Percentiles rank a stretch among this genome's conserved stretches.
phyloP scores from a whole-genome alignment of 202 grass and related monocot genomes.

The Zizania palustris region DNA sequence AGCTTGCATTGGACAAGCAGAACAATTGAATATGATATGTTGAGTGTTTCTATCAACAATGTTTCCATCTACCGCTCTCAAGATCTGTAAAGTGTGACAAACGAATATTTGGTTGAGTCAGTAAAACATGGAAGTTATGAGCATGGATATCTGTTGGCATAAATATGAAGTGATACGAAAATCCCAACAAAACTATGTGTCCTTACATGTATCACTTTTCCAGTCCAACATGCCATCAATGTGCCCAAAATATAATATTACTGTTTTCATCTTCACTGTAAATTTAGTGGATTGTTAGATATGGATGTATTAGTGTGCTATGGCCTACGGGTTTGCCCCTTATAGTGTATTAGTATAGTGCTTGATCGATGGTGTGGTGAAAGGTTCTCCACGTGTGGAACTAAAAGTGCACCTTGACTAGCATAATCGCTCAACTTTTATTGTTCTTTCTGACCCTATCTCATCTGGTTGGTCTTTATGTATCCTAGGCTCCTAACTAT shows the following conservation, averaged over 20 bases:
- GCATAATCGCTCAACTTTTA: not conserved
- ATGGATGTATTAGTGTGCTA: not conserved
- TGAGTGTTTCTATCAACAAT: constrained; percentile 4
- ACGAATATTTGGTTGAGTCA: not conserved
- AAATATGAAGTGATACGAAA: not conserved
- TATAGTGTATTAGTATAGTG: not conserved
- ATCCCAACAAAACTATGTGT: not conserved
- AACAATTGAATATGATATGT: not conserved
- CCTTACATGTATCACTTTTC: not conserved
- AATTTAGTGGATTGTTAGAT: not conserved
- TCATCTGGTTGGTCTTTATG: constrained; percentile 1
- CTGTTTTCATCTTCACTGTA: not conserved
- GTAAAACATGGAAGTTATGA: not conserved
- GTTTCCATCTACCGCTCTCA: not conserved
- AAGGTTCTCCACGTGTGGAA: not conserved
- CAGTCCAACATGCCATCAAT: not conserved
- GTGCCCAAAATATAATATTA: not conserved
- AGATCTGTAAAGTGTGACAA: not conserved
- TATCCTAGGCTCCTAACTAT: not conserved
- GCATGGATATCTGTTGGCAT: not conserved
- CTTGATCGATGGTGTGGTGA: not conserved
- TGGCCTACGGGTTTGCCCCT: not conserved
- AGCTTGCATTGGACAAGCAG: constrained; percentile 23
- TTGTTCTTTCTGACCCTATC: not conserved
- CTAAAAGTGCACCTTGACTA: not conserved